Percentiles rank a stretch among this genome's conserved stretches.
Conservation (phyloP, 345 rosid species). For the Bruguiera gymnorhiza region DNA sequence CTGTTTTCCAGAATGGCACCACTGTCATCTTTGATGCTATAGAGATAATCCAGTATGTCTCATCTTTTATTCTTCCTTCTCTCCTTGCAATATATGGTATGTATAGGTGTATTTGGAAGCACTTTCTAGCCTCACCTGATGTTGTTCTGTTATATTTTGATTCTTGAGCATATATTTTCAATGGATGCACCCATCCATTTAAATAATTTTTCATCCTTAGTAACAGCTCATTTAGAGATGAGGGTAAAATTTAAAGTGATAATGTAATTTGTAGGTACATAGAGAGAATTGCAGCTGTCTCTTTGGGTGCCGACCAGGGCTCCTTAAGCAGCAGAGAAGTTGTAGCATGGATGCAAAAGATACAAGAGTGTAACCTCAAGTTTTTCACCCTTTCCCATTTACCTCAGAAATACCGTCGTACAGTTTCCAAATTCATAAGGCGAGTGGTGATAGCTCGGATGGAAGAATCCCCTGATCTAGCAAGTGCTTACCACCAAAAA, state of each 20-base stretch:
- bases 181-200: no score
- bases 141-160: background rate
- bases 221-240: background rate
- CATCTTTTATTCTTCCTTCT: slow-evolving; percentile 10
- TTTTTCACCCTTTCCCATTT: slow-evolving; percentile 66
- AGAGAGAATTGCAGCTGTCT: slow-evolving; percentile 73
- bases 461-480: slow-evolving; percentile 67
- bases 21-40: slow-evolving; percentile 70
- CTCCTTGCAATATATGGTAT: background rate
- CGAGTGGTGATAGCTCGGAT: slow-evolving; percentile 45
- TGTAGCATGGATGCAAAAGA: slow-evolving; percentile 61
- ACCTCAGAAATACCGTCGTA: slow-evolving; percentile 40
- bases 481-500: slow-evolving; percentile 77
- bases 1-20: slow-evolving; percentile 82
- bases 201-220: no score
- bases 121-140: background rate
- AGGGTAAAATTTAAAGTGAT: slow-evolving; percentile 9
- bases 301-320: slow-evolving; percentile 36
- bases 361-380: slow-evolving; percentile 69
- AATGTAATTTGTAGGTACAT: slow-evolving; percentile 53
- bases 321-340: slow-evolving; percentile 46
- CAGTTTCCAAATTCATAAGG: slow-evolving; percentile 67
- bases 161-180: background rate
- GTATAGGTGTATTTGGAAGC: background rate
- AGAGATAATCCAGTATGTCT: slow-evolving; percentile 77